Conservation (phyloP, 2,329 filamentous ascomycete genomes). For the Plectosphaerella sp. region DNA sequence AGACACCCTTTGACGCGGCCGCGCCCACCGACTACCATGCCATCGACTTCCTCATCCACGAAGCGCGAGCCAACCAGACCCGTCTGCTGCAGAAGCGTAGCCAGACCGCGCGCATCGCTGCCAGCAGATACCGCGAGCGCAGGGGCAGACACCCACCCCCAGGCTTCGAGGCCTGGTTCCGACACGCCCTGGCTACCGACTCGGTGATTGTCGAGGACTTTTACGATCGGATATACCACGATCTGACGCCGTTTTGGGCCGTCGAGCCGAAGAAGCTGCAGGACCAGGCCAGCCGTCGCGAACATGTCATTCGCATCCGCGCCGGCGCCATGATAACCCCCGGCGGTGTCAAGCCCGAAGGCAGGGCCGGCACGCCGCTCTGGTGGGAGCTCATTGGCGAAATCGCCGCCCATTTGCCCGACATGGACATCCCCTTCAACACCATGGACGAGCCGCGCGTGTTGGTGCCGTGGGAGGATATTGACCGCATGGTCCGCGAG, state of each 20-base stretch:
- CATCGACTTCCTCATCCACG: constrained; percentile 44
- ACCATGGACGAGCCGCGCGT: constrained; percentile 59
- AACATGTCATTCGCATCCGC: constrained; percentile 43
- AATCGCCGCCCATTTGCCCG: constrained; percentile 51
- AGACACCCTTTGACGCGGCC: constrained; percentile 10
- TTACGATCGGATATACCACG: constrained; percentile 61
- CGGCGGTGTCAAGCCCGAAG: constrained; percentile 32
- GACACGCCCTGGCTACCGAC: constrained; percentile 44
- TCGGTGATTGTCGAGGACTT: constrained; percentile 59
- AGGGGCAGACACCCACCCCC: constrained; percentile 59
- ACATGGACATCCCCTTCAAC: constrained; percentile 65
- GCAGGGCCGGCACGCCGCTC: constrained; percentile 39
- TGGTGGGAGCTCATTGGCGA: constrained; percentile 46
- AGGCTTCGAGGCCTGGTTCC: constrained; percentile 58
- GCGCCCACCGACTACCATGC: constrained; percentile 33
- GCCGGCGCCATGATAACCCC: constrained; percentile 32
- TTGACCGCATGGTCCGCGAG: constrained; percentile 43
- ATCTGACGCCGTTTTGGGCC: constrained; percentile 55
- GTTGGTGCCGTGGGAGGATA: constrained; percentile 54
- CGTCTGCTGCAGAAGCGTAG: constrained; percentile 39
- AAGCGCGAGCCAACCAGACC: constrained; percentile 39
- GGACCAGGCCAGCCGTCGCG: constrained; percentile 35
- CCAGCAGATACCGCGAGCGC: constrained; percentile 49
- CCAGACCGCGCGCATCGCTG: constrained; percentile 41
- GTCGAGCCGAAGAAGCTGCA: constrained; percentile 26